Percentiles rank a stretch among this genome's conserved stretches.
phyloP scores from a whole-genome alignment of 2,329 filamentous ascomycete species.

The Sarocladium oryzae region DNA sequence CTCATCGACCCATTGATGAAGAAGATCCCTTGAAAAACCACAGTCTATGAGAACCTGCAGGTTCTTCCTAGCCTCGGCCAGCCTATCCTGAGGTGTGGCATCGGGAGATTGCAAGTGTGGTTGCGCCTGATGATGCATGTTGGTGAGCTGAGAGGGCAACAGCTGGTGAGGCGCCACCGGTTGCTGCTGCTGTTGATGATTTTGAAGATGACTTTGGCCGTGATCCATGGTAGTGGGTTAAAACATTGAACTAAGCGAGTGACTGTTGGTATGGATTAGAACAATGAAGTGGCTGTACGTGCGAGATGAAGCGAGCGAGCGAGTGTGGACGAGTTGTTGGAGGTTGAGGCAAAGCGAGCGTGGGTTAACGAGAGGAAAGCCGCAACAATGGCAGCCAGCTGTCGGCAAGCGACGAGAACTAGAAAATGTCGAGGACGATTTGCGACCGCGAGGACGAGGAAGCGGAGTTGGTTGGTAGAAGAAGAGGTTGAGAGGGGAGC shows the following conservation, averaged over 20 bases:
- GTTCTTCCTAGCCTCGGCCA: conserved; percentile 38
- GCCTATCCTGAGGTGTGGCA: conserved; percentile 34
- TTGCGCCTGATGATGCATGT: conserved; percentile 15
- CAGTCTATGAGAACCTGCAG: conserved; percentile 40
- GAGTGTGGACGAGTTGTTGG: background rate
- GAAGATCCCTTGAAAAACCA: conserved; percentile 35
- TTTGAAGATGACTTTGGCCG: conserved; percentile 19
- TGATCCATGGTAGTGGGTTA: conserved; percentile 23
- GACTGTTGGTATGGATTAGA: background rate
- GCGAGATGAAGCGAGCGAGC: conserved; percentile 2
- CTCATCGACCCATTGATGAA: conserved; percentile 34
- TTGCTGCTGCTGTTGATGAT: conserved; percentile 8
- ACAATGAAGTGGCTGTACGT: background rate
- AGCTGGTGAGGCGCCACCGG: conserved; percentile 12
- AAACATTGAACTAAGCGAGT: conserved; percentile 5
- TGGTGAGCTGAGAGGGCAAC: conserved; percentile 1
- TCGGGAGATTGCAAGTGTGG: conserved; percentile 23
- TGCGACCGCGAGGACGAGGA: conserved; percentile 1
- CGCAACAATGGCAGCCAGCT: background rate
- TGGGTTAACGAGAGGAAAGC: conserved; percentile 9
- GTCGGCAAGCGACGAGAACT: background rate
- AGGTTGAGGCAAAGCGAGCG: background rate
- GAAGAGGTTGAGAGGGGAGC: conserved; percentile 4
- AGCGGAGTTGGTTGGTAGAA: background rate
- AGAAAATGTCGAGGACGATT: background rate